Evolutionary conservation across 1,284 basidiomycete genomes (phyloP).

Genomic region (Rhodotorula sp.): DNA sequence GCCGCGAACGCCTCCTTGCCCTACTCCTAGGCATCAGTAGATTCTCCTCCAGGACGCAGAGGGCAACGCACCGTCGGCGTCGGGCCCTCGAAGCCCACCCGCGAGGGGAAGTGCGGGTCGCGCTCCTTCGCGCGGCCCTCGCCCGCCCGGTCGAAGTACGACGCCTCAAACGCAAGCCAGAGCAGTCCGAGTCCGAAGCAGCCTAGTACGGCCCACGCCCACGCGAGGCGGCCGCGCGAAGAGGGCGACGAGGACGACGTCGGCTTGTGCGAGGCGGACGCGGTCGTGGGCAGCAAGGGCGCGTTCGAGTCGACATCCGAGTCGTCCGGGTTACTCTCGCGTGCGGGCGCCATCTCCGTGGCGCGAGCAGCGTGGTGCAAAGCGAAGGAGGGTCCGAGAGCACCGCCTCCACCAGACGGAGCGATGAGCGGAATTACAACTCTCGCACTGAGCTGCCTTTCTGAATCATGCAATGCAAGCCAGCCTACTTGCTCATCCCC

Average conservation of each 20-base stretch:
- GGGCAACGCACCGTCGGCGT: conserved; percentile 21
- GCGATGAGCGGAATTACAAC: too few relatives aligned
- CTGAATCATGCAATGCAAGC: not conserved
- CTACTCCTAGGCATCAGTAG: not conserved
- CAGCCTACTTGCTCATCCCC: conserved; percentile 17
- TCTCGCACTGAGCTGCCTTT: not conserved
- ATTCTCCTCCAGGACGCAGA: fast-evolving
- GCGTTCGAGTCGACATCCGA: conserved; percentile 19
- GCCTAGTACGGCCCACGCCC: conserved; percentile 6
- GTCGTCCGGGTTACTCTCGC: not conserved
- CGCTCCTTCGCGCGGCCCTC: not conserved
- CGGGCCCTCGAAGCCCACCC: conserved; percentile 20
- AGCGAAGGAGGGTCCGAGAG: not conserved
- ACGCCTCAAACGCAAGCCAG: conserved; percentile 5
- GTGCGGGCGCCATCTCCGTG: not conserved
- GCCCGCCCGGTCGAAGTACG: not conserved
- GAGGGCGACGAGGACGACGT: not conserved
- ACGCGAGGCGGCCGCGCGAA: not conserved
- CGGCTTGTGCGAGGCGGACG: not conserved
- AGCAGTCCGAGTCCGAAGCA: not conserved
- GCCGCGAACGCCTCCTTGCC: conserved; percentile 40
- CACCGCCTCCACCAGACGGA: not conserved
- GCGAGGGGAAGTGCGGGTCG: conserved; percentile 18
- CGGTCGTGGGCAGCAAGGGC: conserved; percentile 13
- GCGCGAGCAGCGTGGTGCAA: not conserved